A percentile compares a stretch with the other conserved stretches of the same genome.
Conservation (phyloP, 2,329 filamentous ascomycete species). For the Botrytis elliptica region DNA sequence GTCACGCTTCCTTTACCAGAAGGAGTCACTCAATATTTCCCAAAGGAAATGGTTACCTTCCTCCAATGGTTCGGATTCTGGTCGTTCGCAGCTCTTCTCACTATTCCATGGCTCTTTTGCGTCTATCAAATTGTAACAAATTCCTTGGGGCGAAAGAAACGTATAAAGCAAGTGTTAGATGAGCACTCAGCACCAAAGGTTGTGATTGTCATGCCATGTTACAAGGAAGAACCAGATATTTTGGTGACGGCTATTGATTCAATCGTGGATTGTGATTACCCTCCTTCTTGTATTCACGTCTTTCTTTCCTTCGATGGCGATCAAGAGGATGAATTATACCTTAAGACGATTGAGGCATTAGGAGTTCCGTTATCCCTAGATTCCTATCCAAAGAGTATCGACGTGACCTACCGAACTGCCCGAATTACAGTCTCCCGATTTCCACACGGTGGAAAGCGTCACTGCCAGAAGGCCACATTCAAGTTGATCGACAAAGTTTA, state of each 20-base stretch:
- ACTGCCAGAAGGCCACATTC: conserved; percentile 92
- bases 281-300: conserved; percentile 85
- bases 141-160: conserved; percentile 75
- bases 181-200: conserved; percentile 87
- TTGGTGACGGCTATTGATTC: conserved; percentile 86
- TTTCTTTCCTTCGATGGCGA: conserved; percentile 95
- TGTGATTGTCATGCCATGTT: conserved; percentile 95
- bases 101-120: conserved; percentile 89
- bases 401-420: conserved; percentile 78
- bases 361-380: conserved; percentile 76
- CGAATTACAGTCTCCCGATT: conserved; percentile 91
- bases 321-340: conserved; percentile 82
- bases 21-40: conserved; percentile 71
- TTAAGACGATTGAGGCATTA: conserved; percentile 80
- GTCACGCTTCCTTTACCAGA: conserved; percentile 83
- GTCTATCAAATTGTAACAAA: conserved; percentile 89
- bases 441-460: conserved; percentile 86
- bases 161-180: conserved; percentile 81
- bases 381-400: conserved; percentile 84
- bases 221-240: conserved; percentile 83
- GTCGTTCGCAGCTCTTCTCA: conserved; percentile 81
- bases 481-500: conserved; percentile 93
- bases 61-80: conserved; percentile 97
- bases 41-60: conserved; percentile 62
- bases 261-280: conserved; percentile 91